Evolutionary conservation across 2,329 filamentous ascomycete species (phyloP).

Genomic region (Cladosporium sphaerospermum): DNA sequence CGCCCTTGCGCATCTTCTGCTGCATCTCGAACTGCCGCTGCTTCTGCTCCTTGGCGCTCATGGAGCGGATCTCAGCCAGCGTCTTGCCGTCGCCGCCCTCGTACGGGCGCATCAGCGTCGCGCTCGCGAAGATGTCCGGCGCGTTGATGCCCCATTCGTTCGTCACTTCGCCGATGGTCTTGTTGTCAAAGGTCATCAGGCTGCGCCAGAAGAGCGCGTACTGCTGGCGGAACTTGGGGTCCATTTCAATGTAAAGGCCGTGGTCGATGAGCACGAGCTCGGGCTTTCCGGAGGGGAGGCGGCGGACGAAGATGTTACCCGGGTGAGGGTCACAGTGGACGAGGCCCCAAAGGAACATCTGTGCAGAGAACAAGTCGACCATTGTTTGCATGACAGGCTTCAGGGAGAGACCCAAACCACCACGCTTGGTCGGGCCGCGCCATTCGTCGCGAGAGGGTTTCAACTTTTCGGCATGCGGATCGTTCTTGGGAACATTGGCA

Average conservation of each 20-base stretch:
- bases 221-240: slow-evolving; percentile 72
- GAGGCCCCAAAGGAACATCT: slow-evolving; percentile 95
- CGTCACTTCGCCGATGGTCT: slow-evolving; percentile 66
- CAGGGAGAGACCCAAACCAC: slow-evolving; percentile 75
- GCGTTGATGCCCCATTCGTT: slow-evolving; percentile 80
- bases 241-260: slow-evolving; percentile 90
- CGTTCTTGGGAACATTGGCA: slow-evolving; percentile 33
- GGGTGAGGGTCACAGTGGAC: slow-evolving; percentile 97
- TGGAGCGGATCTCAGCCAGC: slow-evolving; percentile 41
- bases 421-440: slow-evolving; percentile 64
- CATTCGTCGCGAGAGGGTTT: slow-evolving; percentile 78
- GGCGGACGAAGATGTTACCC: slow-evolving; percentile 92
- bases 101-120: slow-evolving; percentile 85
- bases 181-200: slow-evolving; percentile 88
- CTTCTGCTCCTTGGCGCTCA: slow-evolving; percentile 52
- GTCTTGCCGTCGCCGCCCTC: slow-evolving; percentile 71
- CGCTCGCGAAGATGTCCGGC: slow-evolving; percentile 83
- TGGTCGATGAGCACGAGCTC: slow-evolving; percentile 97
- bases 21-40: slow-evolving; percentile 72
- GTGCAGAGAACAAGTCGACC: slow-evolving; percentile 91
- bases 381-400: slow-evolving; percentile 94
- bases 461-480: slow-evolving; percentile 53
- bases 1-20: slow-evolving; percentile 61
- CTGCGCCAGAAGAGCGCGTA: slow-evolving; percentile 92
- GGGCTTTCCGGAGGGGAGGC: slow-evolving; percentile 70